Evolutionary conservation across 352 stramenopile species (phyloP), one percentile per base, ranked within the genome.

Genomic region (Pythium periplocum): DNA sequence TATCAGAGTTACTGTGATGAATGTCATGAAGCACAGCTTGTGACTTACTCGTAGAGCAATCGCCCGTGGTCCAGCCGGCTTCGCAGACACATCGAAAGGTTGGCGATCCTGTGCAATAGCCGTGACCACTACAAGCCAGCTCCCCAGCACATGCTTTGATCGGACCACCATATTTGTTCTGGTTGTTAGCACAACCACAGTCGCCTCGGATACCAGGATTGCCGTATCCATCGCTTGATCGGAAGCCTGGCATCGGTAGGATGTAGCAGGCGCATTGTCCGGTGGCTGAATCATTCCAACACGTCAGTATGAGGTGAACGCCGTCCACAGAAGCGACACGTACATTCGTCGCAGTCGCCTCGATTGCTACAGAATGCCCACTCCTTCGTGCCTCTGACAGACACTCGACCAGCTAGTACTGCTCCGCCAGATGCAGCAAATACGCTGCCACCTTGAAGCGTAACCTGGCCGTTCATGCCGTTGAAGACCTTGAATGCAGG

Each of bases 361-460:
- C 90, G 79, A 47, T 95, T 95, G 51, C 84, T 93, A 68, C 92
- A 98, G 26, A 80, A 55, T 7, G 73, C 77, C 73, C 85, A 91
- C 36, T 98, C 92, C 52, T 97, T 97, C 1, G 79, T 96, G 11
- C 90, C 89, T 58, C 66, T 69, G 5, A 93, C 52, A 6, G 71
- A 81, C 11, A 85, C 49, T 57, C 57, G 54, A 4, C 64, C 66
- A 12, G 62, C 71, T n/a, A 91, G 54, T 6, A 70, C 54, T 1
- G 49, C 66, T 4, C 82, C 73, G 8, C 65, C 71, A 8, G 73
- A 66, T 2, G 65, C 62, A 17, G 71, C 75, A 30, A 85, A 70
- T 6, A 90, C 80, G 33, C 58, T 70, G 2, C 85, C 84, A 12
- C 67, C 71, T 7, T 50, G 63, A 10, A 91, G 66, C 7, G 62